Conservation (phyloP, 2,329 filamentous ascomycete genomes). For the Monosporascus cannonballus region DNA sequence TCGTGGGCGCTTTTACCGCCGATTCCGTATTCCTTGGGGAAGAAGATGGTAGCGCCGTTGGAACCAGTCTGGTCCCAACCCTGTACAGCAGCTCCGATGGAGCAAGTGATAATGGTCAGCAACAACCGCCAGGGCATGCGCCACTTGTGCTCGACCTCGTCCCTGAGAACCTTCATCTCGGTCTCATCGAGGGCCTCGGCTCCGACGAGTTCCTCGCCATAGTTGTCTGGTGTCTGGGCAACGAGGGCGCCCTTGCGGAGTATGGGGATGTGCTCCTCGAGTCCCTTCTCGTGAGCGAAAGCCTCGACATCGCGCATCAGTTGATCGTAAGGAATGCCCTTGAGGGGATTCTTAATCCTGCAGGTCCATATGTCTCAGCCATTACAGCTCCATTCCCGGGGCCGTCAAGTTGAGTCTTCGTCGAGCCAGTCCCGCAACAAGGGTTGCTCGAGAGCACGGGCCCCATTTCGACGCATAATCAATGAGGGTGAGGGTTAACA, state of each 20-base stretch:
- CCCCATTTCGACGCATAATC: neutral
- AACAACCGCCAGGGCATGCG: constrained; percentile 55
- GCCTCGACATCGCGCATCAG: constrained; percentile 50
- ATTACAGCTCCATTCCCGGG: neutral
- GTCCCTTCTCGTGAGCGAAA: constrained; percentile 55
- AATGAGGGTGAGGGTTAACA: neutral
- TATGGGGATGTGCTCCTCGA: constrained; percentile 51
- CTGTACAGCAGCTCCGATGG: constrained; percentile 64
- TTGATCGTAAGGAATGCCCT: constrained; percentile 42
- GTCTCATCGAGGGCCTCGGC: constrained; percentile 51
- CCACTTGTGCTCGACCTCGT: constrained; percentile 65
- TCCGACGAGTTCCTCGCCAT: constrained; percentile 50
- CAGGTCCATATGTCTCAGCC: neutral
- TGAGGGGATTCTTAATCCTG: constrained; percentile 42
- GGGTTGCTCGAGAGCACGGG: neutral
- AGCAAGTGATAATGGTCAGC: constrained; percentile 62
- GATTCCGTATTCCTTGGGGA: constrained; percentile 49
- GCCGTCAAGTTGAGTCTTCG: neutral
- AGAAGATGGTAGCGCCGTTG: constrained; percentile 59
- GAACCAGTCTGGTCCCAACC: constrained; percentile 63
- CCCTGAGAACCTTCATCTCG: constrained; percentile 53
- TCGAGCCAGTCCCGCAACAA: neutral
- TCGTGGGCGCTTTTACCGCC: constrained; percentile 20
- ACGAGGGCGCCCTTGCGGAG: constrained; percentile 67
- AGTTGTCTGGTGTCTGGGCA: constrained; percentile 61